phyloP scores from a whole-genome alignment of 2,329 filamentous ascomycete species.

The Diaporthe ampelina region DNA sequence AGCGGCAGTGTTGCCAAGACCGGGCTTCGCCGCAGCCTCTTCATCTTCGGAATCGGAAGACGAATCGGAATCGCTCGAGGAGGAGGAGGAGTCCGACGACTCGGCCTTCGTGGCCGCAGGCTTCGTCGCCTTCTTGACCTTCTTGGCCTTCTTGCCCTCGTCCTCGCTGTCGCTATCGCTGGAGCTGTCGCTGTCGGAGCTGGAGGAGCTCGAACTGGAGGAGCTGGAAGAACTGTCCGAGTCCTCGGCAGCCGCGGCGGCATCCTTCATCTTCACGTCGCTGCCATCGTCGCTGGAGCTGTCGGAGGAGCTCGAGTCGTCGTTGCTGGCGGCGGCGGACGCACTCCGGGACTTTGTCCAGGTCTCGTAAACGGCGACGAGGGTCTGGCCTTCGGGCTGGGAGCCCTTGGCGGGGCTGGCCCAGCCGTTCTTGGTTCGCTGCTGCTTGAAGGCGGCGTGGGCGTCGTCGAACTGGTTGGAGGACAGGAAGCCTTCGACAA shows the following conservation, averaged over 20 bases:
- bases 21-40: conserved; percentile 44
- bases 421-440: conserved; percentile 69
- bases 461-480: conserved; percentile 75
- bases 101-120: conserved; percentile 47
- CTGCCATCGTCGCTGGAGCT: conserved; percentile 51
- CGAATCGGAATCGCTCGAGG: conserved; percentile 26
- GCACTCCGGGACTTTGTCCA: conserved; percentile 60
- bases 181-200: conserved; percentile 50
- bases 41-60: conserved; percentile 43
- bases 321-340: conserved; percentile 42
- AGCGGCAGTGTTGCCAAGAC: conserved; percentile 43
- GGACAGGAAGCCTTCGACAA: conserved; percentile 76
- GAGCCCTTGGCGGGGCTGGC: conserved; percentile 48
- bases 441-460: conserved; percentile 73
- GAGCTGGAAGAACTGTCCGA: conserved; percentile 44
- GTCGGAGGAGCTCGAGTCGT: conserved; percentile 37
- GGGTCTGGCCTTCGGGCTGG: conserved; percentile 49
- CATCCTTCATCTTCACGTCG: conserved; percentile 65
- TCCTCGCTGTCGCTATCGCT: conserved; percentile 48
- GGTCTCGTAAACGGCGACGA: conserved; percentile 64
- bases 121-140: conserved; percentile 43
- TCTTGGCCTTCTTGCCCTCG: conserved; percentile 48
- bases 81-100: conserved; percentile 31
- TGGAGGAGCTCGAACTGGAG: conserved; percentile 46
- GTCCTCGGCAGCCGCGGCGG: conserved; percentile 39